phyloP scores from a whole-genome alignment of 441 rosid species.

The Omphalea diandra region DNA sequence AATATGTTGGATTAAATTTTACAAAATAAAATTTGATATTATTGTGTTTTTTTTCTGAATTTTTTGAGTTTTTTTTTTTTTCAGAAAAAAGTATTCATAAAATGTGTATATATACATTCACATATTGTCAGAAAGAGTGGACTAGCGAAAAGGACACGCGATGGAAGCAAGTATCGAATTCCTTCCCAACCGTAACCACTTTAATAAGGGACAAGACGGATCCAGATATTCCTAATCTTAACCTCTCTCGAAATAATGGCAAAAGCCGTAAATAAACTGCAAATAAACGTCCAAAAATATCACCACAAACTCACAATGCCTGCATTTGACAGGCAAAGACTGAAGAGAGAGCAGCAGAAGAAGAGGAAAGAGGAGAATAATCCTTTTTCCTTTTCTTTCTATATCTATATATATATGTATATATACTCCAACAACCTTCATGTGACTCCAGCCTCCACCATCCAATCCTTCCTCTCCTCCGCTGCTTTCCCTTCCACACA shows the following conservation, averaged over 20 bases:
- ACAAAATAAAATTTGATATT: no score
- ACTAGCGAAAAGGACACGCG: no score
- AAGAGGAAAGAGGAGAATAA: background rate
- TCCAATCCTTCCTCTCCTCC: conserved; percentile 2
- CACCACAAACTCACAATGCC: conserved; percentile 2
- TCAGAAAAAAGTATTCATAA: no score
- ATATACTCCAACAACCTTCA: conserved; percentile 21
- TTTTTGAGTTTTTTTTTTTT: no score
- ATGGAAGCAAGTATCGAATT: no score
- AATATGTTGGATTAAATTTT: no score
- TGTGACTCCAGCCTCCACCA: conserved; percentile 15
- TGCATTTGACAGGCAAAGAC: background rate
- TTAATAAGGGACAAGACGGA: background rate
- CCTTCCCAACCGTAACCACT: background rate
- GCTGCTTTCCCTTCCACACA: no score
- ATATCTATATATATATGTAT: no score
- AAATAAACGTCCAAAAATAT: background rate
- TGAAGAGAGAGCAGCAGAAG: background rate
- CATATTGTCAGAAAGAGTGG: no score
- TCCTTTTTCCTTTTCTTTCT: background rate
- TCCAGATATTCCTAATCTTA: background rate
- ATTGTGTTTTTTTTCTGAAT: no score
- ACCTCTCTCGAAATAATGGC: background rate
- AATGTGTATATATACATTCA: no score
- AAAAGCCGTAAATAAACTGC: background rate